Evolutionary conservation across 1,284 basidiomycete genomes (phyloP).

Genomic region (Kwoniella shivajii): DNA sequence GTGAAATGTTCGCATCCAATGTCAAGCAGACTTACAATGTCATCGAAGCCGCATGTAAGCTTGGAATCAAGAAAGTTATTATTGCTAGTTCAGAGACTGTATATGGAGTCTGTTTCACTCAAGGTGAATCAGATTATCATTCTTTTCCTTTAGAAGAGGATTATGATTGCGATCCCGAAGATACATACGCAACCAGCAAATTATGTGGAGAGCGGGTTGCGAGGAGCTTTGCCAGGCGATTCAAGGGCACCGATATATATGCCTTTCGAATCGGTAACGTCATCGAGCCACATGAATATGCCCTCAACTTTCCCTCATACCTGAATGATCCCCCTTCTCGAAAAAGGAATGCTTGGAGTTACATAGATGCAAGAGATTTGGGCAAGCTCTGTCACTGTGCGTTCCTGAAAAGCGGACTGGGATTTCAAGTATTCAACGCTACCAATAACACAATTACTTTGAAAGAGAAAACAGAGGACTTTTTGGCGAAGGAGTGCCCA

Average conservation of each 20-base stretch:
- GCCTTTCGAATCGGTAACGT: conserved; percentile 47
- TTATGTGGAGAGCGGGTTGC: conserved; percentile 41
- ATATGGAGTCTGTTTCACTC: conserved; percentile 45
- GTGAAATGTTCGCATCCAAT: conserved; percentile 37
- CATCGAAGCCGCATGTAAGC: conserved; percentile 44
- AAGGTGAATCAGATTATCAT: conserved; percentile 43
- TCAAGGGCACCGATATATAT: conserved; percentile 35
- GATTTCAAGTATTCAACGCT: conserved; percentile 48
- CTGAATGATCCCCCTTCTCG: conserved; percentile 31
- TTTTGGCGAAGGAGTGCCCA: conserved; percentile 28
- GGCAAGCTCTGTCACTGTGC: conserved; percentile 43
- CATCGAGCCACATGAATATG: conserved; percentile 45
- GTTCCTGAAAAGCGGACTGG: conserved; percentile 32
- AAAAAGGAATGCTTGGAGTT: conserved; percentile 47
- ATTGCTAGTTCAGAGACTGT: conserved; percentile 41
- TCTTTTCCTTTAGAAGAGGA: conserved; percentile 43
- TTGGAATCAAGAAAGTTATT: conserved; percentile 44
- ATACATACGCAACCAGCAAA: conserved; percentile 41
- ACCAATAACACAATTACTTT: conserved; percentile 40
- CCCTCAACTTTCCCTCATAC: conserved; percentile 32
- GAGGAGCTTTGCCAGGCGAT: conserved; percentile 38
- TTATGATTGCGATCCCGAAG: conserved; percentile 30
- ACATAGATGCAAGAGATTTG: conserved; percentile 46
- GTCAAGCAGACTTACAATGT: conserved; percentile 42
- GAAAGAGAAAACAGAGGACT: conserved; percentile 28